Base-by-base conservation (phyloP, 2,329 filamentous ascomycete genomes). In the Pseudogymnoascus sp. region DNA sequence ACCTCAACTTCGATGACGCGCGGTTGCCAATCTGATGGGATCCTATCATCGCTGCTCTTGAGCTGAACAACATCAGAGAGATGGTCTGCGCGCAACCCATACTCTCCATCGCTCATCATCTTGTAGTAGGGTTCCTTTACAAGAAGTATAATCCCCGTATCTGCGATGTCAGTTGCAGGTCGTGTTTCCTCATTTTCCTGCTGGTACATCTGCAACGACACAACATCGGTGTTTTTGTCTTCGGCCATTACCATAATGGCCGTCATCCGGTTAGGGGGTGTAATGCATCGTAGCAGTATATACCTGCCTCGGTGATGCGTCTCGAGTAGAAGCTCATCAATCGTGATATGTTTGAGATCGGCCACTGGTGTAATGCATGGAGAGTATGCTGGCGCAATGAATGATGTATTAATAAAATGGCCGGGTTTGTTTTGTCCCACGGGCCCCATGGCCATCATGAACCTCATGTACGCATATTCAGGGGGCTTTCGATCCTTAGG, bases 41-140 rank as follows among this genome's bases (percentile, higher is more conserved):
- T 69, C 4, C 70, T 73, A n/a, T 71, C 60, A 42, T 82, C 76
- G 16, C 67, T 53, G 0, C 66, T 60, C 0, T 72, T 61, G 1
- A 83, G 64, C 64, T 73, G 75, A 2, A 78, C 64, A 16, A 84
- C 66, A 63, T 85, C 82, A 14, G 76, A 78, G 14, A 79, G 67
- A 68, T 85, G 82, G 63, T 85, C 82, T 5, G 84, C 78, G 5
- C 81, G 75, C 23, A 85, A 36, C 0, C 72, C 74, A 68, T 80
- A 81, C 0, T 71, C 59, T 1, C 77, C 77, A 28, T 78, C 70
- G 0, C 68, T 70, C 23, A 73, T 73, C 0, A 69, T 34, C 65
- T 79, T 82, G 67, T 84, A 76, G 67, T 78, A 85, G 0, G 82
- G 82, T 63, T 85, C 82, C 65, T 84, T 86, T 31, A 85, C 61